phyloP scores from a whole-genome alignment of 1,284 basidiomycete genomes.

The Rugosomyces carneus region DNA sequence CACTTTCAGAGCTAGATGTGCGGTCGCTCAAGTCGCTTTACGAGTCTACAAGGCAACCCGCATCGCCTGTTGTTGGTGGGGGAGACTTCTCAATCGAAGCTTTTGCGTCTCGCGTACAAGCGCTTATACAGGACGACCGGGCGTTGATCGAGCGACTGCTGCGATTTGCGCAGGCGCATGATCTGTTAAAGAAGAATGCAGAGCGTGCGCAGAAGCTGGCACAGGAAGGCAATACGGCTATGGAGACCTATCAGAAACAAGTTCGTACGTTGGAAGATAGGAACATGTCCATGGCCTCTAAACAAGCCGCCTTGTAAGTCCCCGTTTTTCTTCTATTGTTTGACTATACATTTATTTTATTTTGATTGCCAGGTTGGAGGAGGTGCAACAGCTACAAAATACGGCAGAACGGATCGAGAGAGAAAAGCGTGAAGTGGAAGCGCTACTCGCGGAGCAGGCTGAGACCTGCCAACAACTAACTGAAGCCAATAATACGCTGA shows the following conservation, averaged over 20 bases:
- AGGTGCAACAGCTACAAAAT: slow-evolving; percentile 58
- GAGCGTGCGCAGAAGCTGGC: slow-evolving; percentile 85
- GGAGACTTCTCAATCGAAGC: slow-evolving; percentile 60
- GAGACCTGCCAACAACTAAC: slow-evolving; percentile 66
- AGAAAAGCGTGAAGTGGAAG: slow-evolving; percentile 68
- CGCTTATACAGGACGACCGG: slow-evolving; percentile 75
- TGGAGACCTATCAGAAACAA: slow-evolving; percentile 88
- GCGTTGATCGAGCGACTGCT: slow-evolving; percentile 77
- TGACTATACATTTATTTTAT: slow-evolving; percentile 3
- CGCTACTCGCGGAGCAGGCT: slow-evolving; percentile 62
- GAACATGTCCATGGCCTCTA: slow-evolving; percentile 46
- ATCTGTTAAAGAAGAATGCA: slow-evolving; percentile 85
- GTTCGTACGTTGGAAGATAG: slow-evolving; percentile 75
- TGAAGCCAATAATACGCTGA: slow-evolving; percentile 72
- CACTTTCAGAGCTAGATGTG: slow-evolving; percentile 75
- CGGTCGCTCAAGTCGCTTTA: slow-evolving; percentile 73
- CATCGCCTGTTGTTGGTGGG: slow-evolving; percentile 28
- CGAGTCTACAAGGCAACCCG: slow-evolving; percentile 34
- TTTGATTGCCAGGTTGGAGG: slow-evolving; percentile 51
- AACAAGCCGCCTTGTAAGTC: slow-evolving; percentile 52
- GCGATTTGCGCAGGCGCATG: slow-evolving; percentile 81
- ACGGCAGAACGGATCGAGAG: slow-evolving; percentile 51
- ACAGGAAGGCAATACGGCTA: slow-evolving; percentile 65
- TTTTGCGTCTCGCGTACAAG: slow-evolving; percentile 71
- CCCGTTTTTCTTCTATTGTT: slow-evolving; percentile 7